Evolutionary conservation across 164 flowering plant species (phyloP).

Genomic region (Berberis thunbergii): DNA sequence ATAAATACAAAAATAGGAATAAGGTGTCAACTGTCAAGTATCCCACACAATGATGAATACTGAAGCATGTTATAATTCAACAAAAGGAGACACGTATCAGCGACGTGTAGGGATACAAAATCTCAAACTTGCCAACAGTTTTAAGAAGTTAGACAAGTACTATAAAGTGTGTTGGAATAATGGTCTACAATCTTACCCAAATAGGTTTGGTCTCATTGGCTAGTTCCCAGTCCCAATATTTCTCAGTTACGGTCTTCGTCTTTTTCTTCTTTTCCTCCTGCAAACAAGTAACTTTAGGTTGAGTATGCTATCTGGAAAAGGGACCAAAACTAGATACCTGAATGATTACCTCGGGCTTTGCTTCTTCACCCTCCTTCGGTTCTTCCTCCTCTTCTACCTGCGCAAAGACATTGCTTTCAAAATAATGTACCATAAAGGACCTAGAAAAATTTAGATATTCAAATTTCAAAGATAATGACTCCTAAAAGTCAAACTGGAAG

Average conservation of each 20-base stretch:
- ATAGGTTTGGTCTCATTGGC: constrained; percentile 97
- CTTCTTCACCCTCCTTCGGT: constrained; percentile 86
- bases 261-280: constrained; percentile 64
- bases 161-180: no score
- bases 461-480: no score
- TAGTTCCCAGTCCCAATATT: constrained; percentile 97
- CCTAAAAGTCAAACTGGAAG: no score
- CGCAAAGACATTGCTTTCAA: constrained; percentile 2
- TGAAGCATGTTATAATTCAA: no score
- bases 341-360: constrained; percentile 52
- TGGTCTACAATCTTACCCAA: constrained; percentile 47
- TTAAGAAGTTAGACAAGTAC: no score
- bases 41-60: no score
- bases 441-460: background rate
- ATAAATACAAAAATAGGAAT: background rate
- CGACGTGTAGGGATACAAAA: no score
- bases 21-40: no score
- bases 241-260: constrained; percentile 78
- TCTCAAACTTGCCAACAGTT: no score
- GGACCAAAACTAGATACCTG: background rate
- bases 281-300: constrained; percentile 3
- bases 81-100: no score
- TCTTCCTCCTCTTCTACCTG: constrained; percentile 97
- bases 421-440: background rate
- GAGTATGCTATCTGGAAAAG: background rate